Evolutionary conservation across 177 flowering plant genomes (phyloP), one percentile per base, ranked within the genome.

Genomic region (Tripterygium wilfordii): DNA sequence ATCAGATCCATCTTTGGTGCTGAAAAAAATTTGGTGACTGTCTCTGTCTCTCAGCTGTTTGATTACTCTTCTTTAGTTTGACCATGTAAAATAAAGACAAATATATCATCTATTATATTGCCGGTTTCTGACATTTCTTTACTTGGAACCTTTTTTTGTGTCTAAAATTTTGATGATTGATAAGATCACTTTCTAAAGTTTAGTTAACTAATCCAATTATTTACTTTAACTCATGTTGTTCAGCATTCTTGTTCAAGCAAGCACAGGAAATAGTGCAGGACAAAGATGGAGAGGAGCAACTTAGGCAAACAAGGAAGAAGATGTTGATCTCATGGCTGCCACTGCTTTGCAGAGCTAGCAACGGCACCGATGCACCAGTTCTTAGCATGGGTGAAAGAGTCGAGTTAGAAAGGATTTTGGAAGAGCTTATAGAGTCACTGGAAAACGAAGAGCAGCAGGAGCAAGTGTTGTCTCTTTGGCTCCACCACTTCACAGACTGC

Each of bases 291-390:
- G 65, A 16, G 33, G 62, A 60, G 41, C 20, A 51, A 22, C 39
- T 20, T 0, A 64, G 51, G 33, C 44, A 59, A 36, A 62, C 45
- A 6, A 74, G 48, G 63, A 56, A 66, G 82, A 74, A 72, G 56
- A 46, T 91, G 78, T 42, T 91, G 16, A 45, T 70, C 47, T 48
- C 79, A 9, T 88, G 98, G 98, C 54, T 91, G 48, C 96, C 98
- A 14, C 51, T 91, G 72, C 67, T 88, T 2, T 91, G 98, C 55
- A 58, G 72, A 5, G 90, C 77, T 3, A 83, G 80, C 74, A 82
- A 69, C 38, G 98, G 95, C 40, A 66, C 61, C 0, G 90, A 91
- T 55, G 64, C 66, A 0, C 92, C 86, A 0, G 64, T 77, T 0
- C 51, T 91, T 36, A 83, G 72, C 70, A 49, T 30, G 18, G 36